These are phyloP conservation scores for Candida rishiriensis DNA, from an alignment of 805 yeast genomes.

Conservation along the genomic window DNA sequence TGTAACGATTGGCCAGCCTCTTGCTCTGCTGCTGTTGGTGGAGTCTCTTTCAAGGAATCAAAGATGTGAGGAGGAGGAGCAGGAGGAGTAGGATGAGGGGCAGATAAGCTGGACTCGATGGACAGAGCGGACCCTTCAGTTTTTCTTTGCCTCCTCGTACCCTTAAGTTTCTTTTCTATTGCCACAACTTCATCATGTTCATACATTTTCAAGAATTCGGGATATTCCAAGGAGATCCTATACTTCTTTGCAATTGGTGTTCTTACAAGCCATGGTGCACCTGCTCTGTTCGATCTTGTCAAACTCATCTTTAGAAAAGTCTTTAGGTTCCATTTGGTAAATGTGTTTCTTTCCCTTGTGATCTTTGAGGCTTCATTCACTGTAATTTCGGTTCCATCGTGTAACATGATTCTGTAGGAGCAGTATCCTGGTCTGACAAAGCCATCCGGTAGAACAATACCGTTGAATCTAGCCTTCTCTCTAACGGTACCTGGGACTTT, in stretches of 20 bases:
- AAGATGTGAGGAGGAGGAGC: constrained; percentile 20
- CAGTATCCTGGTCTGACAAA: constrained; percentile 41
- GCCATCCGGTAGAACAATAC: constrained; percentile 35
- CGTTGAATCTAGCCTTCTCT: constrained; percentile 79
- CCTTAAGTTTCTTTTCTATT: constrained; percentile 5
- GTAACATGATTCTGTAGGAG: constrained; percentile 67
- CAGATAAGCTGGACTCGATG: not conserved
- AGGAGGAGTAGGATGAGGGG: no score
- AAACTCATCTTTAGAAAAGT: constrained; percentile 80
- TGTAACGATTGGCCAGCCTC: constrained; percentile 40
- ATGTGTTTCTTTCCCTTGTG: constrained; percentile 76
- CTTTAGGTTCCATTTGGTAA: constrained; percentile 86
- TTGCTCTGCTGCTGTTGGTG: constrained; percentile 30
- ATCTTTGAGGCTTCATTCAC: constrained; percentile 66
- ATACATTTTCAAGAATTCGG: constrained; percentile 44
- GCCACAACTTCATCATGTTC: constrained; percentile 21
- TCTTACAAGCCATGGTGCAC: constrained; percentile 95
- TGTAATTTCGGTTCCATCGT: constrained; percentile 49
- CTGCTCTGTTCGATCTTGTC: constrained; percentile 73
- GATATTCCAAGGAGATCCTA: constrained; percentile 58
- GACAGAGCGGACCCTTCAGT: constrained; percentile 1
- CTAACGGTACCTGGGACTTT: constrained; percentile 58
- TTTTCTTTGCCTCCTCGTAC: constrained; percentile 2
- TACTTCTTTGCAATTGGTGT: constrained; percentile 67
- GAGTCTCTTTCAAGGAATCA: constrained; percentile 32